These are phyloP conservation scores for Microbotryum scabiosae DNA, from an alignment of 1,284 basidiomycete genomes.

Conservation along the genomic window DNA sequence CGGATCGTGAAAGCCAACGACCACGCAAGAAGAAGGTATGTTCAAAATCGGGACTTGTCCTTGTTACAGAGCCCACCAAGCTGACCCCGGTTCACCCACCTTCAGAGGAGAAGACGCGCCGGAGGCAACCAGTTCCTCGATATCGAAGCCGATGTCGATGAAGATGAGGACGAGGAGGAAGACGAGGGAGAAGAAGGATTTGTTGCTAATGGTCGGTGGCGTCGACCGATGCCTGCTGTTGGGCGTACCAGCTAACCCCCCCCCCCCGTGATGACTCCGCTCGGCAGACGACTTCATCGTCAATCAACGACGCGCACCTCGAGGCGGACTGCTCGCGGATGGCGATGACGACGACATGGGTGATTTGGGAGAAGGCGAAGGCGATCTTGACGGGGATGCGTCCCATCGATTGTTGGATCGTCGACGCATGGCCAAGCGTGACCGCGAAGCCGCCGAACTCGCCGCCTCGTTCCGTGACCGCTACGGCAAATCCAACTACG, in stretches of 20 bases:
- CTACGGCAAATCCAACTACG: slow-evolving; percentile 54
- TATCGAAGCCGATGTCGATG: slow-evolving; percentile 77
- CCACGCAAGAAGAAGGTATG: slow-evolving; percentile 30
- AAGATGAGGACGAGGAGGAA: slow-evolving; percentile 75
- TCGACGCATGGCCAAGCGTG: slow-evolving; percentile 64
- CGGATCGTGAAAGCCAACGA: slow-evolving; percentile 14
- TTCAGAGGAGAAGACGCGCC: slow-evolving; percentile 20
- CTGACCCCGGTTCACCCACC: background rate
- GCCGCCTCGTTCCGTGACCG: slow-evolving; percentile 76
- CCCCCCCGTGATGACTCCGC: background rate
- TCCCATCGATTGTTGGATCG: slow-evolving; percentile 69
- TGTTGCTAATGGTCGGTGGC: slow-evolving; percentile 30
- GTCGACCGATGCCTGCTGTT: slow-evolving; percentile 43
- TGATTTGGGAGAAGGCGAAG: slow-evolving; percentile 56
- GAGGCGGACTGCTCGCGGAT: slow-evolving; percentile 9
- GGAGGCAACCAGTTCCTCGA: slow-evolving; percentile 76
- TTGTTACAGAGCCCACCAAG: background rate
- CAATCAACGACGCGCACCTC: slow-evolving; percentile 15
- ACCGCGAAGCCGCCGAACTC: slow-evolving; percentile 76
- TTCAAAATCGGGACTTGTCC: background rate
- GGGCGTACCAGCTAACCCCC: background rate
- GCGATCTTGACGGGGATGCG: slow-evolving; percentile 50
- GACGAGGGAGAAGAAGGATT: slow-evolving; percentile 44
- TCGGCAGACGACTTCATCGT: slow-evolving; percentile 60
- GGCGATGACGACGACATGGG: slow-evolving; percentile 51